These are phyloP conservation scores for Metarhizium robertsii DNA, from an alignment of 2,329 filamentous ascomycete species.

Conservation along the genomic window DNA sequence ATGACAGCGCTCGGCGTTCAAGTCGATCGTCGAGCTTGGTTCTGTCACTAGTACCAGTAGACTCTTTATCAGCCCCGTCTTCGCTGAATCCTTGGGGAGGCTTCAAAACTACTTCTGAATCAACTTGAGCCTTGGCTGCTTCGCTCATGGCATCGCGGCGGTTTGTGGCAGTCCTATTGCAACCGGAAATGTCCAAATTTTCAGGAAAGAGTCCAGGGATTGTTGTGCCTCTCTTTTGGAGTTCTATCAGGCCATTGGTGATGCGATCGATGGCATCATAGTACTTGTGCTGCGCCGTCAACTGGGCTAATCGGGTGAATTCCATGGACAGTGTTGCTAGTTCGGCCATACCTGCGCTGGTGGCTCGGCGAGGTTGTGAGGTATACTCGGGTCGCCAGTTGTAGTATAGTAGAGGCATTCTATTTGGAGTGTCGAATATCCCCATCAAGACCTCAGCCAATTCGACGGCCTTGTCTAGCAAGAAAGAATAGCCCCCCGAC, in stretches of 20 bases:
- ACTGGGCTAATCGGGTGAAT: constrained; percentile 79
- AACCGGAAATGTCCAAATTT: constrained; percentile 69
- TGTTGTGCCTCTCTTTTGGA: constrained; percentile 59
- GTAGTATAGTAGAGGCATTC: constrained; percentile 81
- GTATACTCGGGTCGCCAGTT: constrained; percentile 60
- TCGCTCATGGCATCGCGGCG: constrained; percentile 19
- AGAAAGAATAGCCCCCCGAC: constrained; percentile 46
- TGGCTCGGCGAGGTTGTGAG: constrained; percentile 54
- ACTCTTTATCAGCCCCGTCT: not conserved
- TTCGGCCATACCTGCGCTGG: constrained; percentile 54
- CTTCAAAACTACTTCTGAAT: constrained; percentile 18
- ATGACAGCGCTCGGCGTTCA: constrained; percentile 1
- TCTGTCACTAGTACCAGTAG: not conserved
- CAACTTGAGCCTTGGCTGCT: constrained; percentile 26
- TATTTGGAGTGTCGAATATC: constrained; percentile 84
- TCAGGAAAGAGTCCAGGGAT: constrained; percentile 77
- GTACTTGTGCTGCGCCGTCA: constrained; percentile 73
- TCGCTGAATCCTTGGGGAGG: constrained; percentile 19
- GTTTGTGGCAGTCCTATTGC: constrained; percentile 46
- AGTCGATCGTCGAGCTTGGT: constrained; percentile 1
- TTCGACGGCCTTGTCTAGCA: constrained; percentile 71
- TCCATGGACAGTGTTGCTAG: constrained; percentile 76
- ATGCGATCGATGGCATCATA: constrained; percentile 86
- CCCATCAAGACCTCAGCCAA: constrained; percentile 73
- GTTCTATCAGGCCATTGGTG: constrained; percentile 66